Evolutionary conservation across 2,329 filamentous ascomycete species (phyloP), one percentile per base, ranked within the genome.

Genomic region (Fusarium heterosporum): DNA sequence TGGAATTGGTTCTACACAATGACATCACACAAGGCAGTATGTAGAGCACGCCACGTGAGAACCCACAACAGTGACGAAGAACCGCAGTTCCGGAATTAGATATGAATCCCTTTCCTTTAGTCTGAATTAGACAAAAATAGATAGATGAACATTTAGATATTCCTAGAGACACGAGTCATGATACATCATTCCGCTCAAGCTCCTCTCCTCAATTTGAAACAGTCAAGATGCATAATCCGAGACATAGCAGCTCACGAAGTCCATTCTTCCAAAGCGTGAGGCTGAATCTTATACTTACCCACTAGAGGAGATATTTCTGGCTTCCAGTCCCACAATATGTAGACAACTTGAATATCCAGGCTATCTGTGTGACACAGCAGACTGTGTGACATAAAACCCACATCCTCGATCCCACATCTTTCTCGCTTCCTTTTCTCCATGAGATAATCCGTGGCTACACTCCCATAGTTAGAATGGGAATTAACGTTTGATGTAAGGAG

Each of bases 111-210:
- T 19, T 34, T 34, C 14, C 28, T 43, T 52, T 19, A 19, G 11
- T 12, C 5, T 12, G 5, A 6, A 19, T 16, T 26, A 42, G 10
- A 51, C 16, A 43, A 19, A 34, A 12, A 42, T 43, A 43, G 28
- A 52, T 19, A 1, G 10, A 34, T 41, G 14, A 14, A 26, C 16
- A 42, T 32, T 42, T 42, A 51, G 48, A 51, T 30, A 30, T n/a
- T 50, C 40, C 29, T 40, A 40, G 47, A 50, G 26, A 50, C n/a
- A 40, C 13, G 25, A 50, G 47, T 50, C 17, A 50, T 50, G 13
- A 39, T 3, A 39, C 16, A 38, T 29, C n/a, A 49, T 49, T 16
- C n/a, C 5, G 34, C 22, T 49, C 8, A 29, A 49, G 16, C 16
- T 49, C 16, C 22, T 19, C 11, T 49, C 19, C 16, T 38, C 32